Evolutionary conservation across 805 yeast species (phyloP).

Genomic region (Yarrowia sp.): DNA sequence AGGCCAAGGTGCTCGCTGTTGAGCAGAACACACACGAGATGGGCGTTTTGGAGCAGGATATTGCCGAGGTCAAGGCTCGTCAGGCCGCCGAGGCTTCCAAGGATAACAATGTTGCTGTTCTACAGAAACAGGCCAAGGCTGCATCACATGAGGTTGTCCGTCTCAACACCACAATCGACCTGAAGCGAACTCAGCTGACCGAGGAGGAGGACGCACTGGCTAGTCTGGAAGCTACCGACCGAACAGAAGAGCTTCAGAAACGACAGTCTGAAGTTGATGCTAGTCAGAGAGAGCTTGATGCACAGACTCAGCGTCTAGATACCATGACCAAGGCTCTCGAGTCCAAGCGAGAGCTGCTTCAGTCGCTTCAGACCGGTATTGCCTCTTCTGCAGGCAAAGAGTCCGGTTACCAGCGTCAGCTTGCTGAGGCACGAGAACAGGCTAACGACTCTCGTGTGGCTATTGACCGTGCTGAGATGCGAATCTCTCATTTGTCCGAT

Average conservation of each 20-base stretch:
- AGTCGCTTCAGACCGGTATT: conserved; percentile 85
- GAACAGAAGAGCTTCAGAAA: conserved; percentile 38
- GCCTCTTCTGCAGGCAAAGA: conserved; percentile 74
- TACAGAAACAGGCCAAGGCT: conserved; percentile 57
- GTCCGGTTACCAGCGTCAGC: conserved; percentile 74
- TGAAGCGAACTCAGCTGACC: conserved; percentile 53
- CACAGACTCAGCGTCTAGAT: conserved; percentile 46
- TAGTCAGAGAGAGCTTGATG: conserved; percentile 48
- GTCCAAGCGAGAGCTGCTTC: conserved; percentile 72
- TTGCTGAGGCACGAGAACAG: conserved; percentile 59
- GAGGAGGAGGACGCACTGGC: conserved; percentile 50
- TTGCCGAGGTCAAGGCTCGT: conserved; percentile 51
- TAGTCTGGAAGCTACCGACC: conserved; percentile 40
- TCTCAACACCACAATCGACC: conserved; percentile 58
- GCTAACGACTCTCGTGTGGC: conserved; percentile 53
- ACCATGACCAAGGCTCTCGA: conserved; percentile 48
- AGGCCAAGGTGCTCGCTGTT: conserved; percentile 46
- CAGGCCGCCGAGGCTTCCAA: conserved; percentile 58
- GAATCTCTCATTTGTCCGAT: conserved; percentile 53
- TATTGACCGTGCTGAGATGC: conserved; percentile 59
- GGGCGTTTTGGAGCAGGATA: conserved; percentile 56
- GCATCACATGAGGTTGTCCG: conserved; percentile 66
- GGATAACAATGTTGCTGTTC: conserved; percentile 57
- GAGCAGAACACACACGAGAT: conserved; percentile 56
- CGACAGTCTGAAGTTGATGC: conserved; percentile 40